Evolutionary conservation across 441 rosid species (phyloP), one percentile per base, ranked within the genome.

Genomic region (Aleurites moluccanus): DNA sequence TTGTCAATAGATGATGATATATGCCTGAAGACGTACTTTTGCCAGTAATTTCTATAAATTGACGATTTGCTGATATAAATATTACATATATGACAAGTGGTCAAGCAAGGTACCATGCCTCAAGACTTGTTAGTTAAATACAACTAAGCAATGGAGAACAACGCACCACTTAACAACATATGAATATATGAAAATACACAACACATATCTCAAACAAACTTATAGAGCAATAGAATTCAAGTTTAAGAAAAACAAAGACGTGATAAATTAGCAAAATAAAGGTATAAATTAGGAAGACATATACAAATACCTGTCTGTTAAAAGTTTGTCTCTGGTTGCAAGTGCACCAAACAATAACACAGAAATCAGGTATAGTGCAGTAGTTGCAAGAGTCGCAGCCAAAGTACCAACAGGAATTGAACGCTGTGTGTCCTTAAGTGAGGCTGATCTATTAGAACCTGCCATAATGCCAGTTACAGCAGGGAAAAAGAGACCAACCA

Each of bases 381-480:
- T 88, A 55, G 98, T 96, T 60, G 93, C 69, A 68, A 94, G 90
- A 79, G 98, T 94, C 69, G 99, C 98, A 77, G 98, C 89, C 84
- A 96, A 85, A 64, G 99, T 96, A 72, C 99, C 99, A 28, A 92
- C 27, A 10, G 98, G 99, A 75, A 94, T 96, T 77, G 99, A 96
- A 59, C 85, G 96, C 78, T 96, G 99, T n/a, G 99, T 96, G 78
- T 96, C 99, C 84, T 91, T 92, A 64, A 96, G 89, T 67, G 93
- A 89, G 67, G 98, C 96, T 64, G 98, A 96, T 82, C 99, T 89
- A 84, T 96, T 96, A 73, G 98, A 96, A 64, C 99, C 98, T 21
- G 99, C 98, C 99, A 96, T 96, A 75, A 96, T 93, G 79, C 98
- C 99, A 5, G 99, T 96, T 70, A 96, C 98, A 73, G 99, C 99